phyloP scores from a whole-genome alignment of 805 yeast genomes.

The Zygosaccharomyces gambellarensis region DNA sequence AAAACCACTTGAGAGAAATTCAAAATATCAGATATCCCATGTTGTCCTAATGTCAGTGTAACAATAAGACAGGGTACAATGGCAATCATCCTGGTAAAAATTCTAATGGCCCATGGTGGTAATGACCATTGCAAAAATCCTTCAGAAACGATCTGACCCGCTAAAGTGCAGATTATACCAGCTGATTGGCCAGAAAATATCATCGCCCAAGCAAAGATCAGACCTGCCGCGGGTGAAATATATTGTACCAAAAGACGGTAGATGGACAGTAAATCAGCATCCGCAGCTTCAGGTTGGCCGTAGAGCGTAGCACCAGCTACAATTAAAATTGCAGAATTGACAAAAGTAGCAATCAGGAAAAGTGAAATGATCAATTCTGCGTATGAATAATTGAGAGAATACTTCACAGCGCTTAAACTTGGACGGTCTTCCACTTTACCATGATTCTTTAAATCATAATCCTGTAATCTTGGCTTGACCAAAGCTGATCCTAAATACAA shows the following conservation, averaged over 20 bases:
- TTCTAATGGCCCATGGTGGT: constrained; percentile 75
- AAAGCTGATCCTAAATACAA: constrained; percentile 79
- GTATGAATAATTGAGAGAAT: constrained; percentile 73
- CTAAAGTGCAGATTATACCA: constrained; percentile 88
- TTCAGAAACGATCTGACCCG: constrained; percentile 91
- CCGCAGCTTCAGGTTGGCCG: constrained; percentile 58
- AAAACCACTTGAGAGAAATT: constrained; percentile 82
- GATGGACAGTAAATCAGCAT: constrained; percentile 79
- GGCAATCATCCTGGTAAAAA: constrained; percentile 78
- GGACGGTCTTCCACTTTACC: constrained; percentile 54
- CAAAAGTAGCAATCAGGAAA: constrained; percentile 86
- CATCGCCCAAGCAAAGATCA: constrained; percentile 83
- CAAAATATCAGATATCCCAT: constrained; percentile 68
- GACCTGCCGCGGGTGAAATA: constrained; percentile 80
- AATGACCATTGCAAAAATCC: constrained; percentile 80
- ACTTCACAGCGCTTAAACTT: constrained; percentile 71
- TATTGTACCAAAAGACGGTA: constrained; percentile 65
- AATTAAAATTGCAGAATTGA: constrained; percentile 81
- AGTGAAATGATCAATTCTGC: constrained; percentile 78
- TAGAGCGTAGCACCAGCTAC: constrained; percentile 86
- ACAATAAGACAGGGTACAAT: constrained; percentile 79
- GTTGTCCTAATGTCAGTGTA: constrained; percentile 68
- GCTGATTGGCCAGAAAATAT: constrained; percentile 92
- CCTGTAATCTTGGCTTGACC: constrained; percentile 78
- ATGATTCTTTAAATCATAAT: constrained; percentile 60